Percentiles rank a stretch among this genome's conserved stretches.
Evolutionary conservation across 805 yeast species (phyloP).

Genomic region (Ogataea ramenticola): DNA sequence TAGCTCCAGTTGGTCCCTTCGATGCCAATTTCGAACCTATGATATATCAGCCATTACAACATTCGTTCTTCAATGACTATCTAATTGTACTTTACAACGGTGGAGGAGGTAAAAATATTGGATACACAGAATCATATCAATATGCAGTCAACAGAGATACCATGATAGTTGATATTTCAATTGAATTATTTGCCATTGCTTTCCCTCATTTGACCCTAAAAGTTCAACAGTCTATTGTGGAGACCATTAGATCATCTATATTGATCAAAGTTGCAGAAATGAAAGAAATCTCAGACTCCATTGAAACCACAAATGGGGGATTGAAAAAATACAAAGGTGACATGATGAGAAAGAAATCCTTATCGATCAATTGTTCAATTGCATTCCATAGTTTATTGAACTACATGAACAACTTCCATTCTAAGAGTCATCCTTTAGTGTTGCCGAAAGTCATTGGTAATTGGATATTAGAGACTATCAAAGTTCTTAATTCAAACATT

Average conservation of each 20-base stretch:
- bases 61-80: slow-evolving; percentile 36
- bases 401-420: slow-evolving; percentile 19
- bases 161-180: slow-evolving; percentile 65
- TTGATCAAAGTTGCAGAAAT: slow-evolving; percentile 24
- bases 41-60: slow-evolving; percentile 28
- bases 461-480: slow-evolving; percentile 22
- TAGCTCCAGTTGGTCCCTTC: slow-evolving; percentile 20
- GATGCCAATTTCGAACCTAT: slow-evolving; percentile 29
- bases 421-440: slow-evolving; percentile 5
- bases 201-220: slow-evolving; percentile 68
- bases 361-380: slow-evolving; percentile 53
- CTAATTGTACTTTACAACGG: slow-evolving; percentile 24
- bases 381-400: slow-evolving; percentile 51
- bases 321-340: slow-evolving; percentile 3
- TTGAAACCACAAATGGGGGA: not conserved
- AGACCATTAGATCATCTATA: slow-evolving; percentile 57
- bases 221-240: slow-evolving; percentile 83
- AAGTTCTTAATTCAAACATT: slow-evolving; percentile 10
- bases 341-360: slow-evolving; percentile 32
- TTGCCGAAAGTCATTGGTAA: slow-evolving; percentile 15
- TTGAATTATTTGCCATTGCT: slow-evolving; percentile 64
- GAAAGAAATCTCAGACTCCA: not conserved
- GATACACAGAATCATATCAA: slow-evolving; percentile 28
- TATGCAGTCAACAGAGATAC: slow-evolving; percentile 40
- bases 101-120: slow-evolving; percentile 10